Percentiles rank a stretch among this genome's conserved stretches.
These are phyloP conservation scores for Aspergillus pseudotamarii DNA, from an alignment of 2,329 filamentous ascomycete genomes.

Conservation along the genomic window DNA sequence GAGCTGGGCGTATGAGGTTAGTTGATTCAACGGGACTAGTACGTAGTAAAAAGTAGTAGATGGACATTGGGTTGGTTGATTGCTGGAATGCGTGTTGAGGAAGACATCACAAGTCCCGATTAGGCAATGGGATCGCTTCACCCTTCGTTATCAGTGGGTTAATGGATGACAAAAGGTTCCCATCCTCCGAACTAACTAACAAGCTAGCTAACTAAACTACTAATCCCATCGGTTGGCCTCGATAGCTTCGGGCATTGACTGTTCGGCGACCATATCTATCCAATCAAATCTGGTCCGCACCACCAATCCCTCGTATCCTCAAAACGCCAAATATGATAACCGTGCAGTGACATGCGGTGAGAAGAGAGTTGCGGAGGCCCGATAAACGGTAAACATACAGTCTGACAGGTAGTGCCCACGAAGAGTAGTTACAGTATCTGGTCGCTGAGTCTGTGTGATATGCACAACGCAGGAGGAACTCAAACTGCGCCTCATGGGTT, in stretches of 20 bases:
- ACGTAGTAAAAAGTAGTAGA: background rate
- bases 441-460: background rate
- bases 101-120: background rate
- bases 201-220: background rate
- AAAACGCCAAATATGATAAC: background rate
- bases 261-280: background rate
- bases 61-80: background rate
- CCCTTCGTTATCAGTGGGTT: background rate
- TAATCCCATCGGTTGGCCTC: background rate
- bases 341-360: background rate
- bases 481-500: background rate
- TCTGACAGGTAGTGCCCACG: background rate
- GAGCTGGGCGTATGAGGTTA: background rate
- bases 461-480: background rate
- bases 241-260: background rate
- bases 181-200: background rate
- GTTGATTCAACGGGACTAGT: no score
- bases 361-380: background rate
- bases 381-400: background rate
- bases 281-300: background rate
- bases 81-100: no score
- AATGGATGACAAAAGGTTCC: no score
- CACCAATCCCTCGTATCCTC: background rate
- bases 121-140: background rate
- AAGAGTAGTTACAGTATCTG: background rate